Conservation (phyloP, 208 protist genomes). For the Leishmania mexicana region DNA sequence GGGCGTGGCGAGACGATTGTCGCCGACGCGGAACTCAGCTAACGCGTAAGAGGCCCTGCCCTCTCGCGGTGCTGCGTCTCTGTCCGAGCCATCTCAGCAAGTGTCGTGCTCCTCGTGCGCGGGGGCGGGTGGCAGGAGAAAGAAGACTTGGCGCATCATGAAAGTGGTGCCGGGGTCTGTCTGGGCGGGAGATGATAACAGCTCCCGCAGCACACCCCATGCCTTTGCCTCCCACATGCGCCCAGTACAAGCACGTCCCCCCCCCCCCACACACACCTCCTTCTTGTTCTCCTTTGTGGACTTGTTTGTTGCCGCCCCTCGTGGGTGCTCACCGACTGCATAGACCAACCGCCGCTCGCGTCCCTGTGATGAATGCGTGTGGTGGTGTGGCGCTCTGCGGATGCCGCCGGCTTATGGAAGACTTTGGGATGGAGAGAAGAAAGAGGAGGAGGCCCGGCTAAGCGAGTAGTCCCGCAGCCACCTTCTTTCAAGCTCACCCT, state of each 20-base stretch:
- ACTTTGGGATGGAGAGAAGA: not conserved
- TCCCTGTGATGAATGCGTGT: not conserved
- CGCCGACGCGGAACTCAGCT: slow-evolving; percentile 8
- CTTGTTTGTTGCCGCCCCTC: not conserved
- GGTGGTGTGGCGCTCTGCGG: not conserved
- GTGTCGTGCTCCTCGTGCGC: not conserved
- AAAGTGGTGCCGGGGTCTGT: not conserved
- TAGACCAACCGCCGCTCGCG: not conserved
- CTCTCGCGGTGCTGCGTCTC: not conserved
- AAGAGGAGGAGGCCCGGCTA: not conserved
- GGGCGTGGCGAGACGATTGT: slow-evolving; percentile 27
- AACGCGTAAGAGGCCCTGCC: not conserved
- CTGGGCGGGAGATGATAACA: not conserved
- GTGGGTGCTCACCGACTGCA: not conserved
- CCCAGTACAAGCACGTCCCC: no score
- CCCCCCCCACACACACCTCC: not conserved
- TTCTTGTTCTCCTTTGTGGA: not conserved
- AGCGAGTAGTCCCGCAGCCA: not conserved
- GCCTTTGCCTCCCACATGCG: not conserved
- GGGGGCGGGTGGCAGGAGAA: no score
- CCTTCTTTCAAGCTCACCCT: not conserved
- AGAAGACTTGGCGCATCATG: not conserved
- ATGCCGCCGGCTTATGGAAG: not conserved
- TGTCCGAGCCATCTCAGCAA: not conserved
- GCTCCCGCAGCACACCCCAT: not conserved